Base-by-base conservation (phyloP, 768 basidiomycete species). In the Cystofilobasidium macerans region DNA sequence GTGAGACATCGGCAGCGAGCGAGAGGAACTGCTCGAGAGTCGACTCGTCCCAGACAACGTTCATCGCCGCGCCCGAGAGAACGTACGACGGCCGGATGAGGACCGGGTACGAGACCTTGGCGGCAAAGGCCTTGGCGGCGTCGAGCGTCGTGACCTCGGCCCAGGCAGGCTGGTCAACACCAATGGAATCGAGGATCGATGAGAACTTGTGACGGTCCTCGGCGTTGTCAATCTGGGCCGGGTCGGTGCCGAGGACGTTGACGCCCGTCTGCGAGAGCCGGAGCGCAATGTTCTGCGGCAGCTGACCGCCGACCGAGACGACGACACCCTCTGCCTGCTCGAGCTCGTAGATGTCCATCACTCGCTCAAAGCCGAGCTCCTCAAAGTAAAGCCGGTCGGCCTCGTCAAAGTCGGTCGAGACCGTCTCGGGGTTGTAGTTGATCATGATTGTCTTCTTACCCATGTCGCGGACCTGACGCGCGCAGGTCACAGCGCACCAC, bases 401-500 rank as follows among this genome's bases (percentile, higher is more conserved):
- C 78, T 99, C 95, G 73, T 99, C 95, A 76, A 93, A 99, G 77
- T 98, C 95, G 65, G 95, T 99, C 9, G 93, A 97, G 47, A 98
- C 95, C 4, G 95, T 99, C 78, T 99, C 95, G 12, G 94, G 94
- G 78, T 98, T 99, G 78, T 99, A 99, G 81, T 99, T 99, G 82
- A 99, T 82, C 94, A 98, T 98, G 79, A 99, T 85, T 51, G 95
- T 97, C 78, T 85, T 85, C 74, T 88, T 86, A 75, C 93, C 92
- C 83, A 91, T 88, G 70, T 87, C 84, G 72, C 92, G 82, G 62
- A 99, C 83, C 75, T 87, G 87, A 68, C 95, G 82, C 18, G 92
- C 91, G 75, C 93, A 98, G 1, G 94, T 97, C 45, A 99, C 95
- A n/a, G 95, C 94, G 76, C 95, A 99, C 95, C 95, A 99, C n/a